Evolutionary conservation across 2,329 filamentous ascomycete genomes (phyloP), one percentile per base, ranked within the genome.

Genomic region (Thelonectria olida): DNA sequence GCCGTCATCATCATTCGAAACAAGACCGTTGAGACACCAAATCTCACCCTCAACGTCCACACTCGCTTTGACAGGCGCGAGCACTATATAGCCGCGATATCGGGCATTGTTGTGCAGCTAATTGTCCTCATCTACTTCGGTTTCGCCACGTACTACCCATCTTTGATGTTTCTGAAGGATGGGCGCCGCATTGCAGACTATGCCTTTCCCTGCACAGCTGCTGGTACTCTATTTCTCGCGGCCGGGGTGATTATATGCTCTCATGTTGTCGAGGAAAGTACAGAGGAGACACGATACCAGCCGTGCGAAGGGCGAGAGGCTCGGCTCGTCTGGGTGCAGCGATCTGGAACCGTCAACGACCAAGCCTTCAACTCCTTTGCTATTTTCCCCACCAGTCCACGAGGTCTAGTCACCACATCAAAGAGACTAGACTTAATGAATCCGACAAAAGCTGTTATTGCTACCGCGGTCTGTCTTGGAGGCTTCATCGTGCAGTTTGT

Each of bases 251-350:
- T 75, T 0, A 36, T 76, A 1, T 79, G 75, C 51, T 67, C 69
- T 0, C 67, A 71, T 44, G 71, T 78, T 2, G 71, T 79, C 3
- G 72, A 78, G 20, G 53, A 45, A 8, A 74, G 73, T 41, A 76
- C 75, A 0, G 22, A 23, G 2, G 73, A 78, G 60, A 58, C 41
- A 0, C 52, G 22, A 4, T 74, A 70, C 17, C 28, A 34, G 15
- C 53, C 61, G 13, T 5, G 0, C 15, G 8, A 2, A 2, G 63
- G 42, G 4, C 53, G 27, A 25, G 39, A 50, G 20, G 53, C 59
- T 23, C 48, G 56, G 17, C 7, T 75, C 3, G 41, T 74, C 4
- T 78, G 74, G 74, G 45, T 78, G 0, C 75, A 78, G n/a, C 63
- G 65, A 45, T 36, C 38, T 0, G 59, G 67, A 19, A 69, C 49